These are phyloP conservation scores for Chrysoporthe austroafricana DNA, from an alignment of 2,329 filamentous ascomycete genomes.

Conservation along the genomic window DNA sequence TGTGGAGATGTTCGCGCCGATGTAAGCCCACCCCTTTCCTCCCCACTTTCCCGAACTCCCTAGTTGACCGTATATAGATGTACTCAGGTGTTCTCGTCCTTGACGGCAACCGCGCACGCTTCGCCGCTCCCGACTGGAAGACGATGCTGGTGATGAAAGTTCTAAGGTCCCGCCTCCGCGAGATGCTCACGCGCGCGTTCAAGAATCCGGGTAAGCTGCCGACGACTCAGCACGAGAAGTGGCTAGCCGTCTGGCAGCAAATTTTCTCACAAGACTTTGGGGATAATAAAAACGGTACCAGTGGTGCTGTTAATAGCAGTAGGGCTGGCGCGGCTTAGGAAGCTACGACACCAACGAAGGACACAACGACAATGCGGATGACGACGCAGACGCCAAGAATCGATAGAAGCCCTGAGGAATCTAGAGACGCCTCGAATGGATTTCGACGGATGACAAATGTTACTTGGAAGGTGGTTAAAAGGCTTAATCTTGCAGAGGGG, in stretches of 20 bases:
- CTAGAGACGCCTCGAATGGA: conserved; percentile 2
- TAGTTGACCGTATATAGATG: conserved; percentile 55
- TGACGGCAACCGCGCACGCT: conserved; percentile 84
- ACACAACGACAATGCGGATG: conserved; percentile 4
- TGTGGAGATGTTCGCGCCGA: conserved; percentile 90
- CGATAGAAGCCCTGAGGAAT: conserved; percentile 1
- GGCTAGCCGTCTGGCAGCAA: conserved; percentile 75
- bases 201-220: conserved; percentile 66
- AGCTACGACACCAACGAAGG: conserved; percentile 4
- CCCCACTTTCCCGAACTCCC: neutral
- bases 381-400: conserved; percentile 6
- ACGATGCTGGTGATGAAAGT: conserved; percentile 87
- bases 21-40: conserved; percentile 49
- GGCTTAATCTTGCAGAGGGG: neutral
- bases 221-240: conserved; percentile 70
- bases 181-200: conserved; percentile 74
- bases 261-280: conserved; percentile 63
- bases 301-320: neutral
- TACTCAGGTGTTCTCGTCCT: conserved; percentile 85
- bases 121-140: conserved; percentile 87
- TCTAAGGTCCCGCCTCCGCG: conserved; percentile 72
- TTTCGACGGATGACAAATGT: conserved; percentile 18
- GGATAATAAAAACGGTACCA: conserved; percentile 29
- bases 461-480: conserved; percentile 20
- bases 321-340: conserved; percentile 24